Conservation (phyloP, 345 rosid genomes). For the Populus deltoides region DNA sequence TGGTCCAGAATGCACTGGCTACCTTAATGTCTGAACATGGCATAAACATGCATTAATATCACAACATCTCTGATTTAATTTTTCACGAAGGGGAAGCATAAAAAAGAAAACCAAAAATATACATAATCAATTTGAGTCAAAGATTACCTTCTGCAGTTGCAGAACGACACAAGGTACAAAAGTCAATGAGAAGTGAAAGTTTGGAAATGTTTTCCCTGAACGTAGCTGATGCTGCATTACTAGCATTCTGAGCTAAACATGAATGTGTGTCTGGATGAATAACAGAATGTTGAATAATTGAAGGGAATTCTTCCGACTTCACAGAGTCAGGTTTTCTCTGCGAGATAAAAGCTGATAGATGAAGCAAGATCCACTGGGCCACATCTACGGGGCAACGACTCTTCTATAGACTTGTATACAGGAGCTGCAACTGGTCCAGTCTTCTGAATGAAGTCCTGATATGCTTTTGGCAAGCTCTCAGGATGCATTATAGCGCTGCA, state of each 20-base stretch:
- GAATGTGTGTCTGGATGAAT: constrained; percentile 83
- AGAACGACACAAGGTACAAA: constrained; percentile 96
- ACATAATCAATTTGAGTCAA: constrained; percentile 1
- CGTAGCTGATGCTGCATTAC: constrained; percentile 86
- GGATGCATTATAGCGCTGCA: constrained; percentile 38
- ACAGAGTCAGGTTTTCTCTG: constrained; percentile 41
- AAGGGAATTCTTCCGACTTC: constrained; percentile 72
- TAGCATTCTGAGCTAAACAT: constrained; percentile 74
- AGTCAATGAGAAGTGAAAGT: constrained; percentile 94
- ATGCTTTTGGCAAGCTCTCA: constrained; percentile 93
- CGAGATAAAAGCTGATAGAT: constrained; percentile 57
- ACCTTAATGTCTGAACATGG: not conserved
- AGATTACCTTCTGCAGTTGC: constrained; percentile 79
- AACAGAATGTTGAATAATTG: constrained; percentile 83
- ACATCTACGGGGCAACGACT: constrained; percentile 90
- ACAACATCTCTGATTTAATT: not conserved
- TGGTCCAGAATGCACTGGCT: not conserved
- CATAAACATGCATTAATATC: not conserved
- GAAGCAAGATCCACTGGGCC: constrained; percentile 72
- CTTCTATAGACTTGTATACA: constrained; percentile 88
- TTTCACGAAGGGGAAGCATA: constrained; percentile 1
- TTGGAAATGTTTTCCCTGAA: constrained; percentile 95
- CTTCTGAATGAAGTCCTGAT: constrained; percentile 91
- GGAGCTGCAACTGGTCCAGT: constrained; percentile 94
- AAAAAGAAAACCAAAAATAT: not conserved